A percentile compares a stretch with the other conserved stretches of the same genome.
These are phyloP conservation scores for Penicillium paxilli DNA, from an alignment of 495 filamentous ascomycete genomes.

Conservation along the genomic window DNA sequence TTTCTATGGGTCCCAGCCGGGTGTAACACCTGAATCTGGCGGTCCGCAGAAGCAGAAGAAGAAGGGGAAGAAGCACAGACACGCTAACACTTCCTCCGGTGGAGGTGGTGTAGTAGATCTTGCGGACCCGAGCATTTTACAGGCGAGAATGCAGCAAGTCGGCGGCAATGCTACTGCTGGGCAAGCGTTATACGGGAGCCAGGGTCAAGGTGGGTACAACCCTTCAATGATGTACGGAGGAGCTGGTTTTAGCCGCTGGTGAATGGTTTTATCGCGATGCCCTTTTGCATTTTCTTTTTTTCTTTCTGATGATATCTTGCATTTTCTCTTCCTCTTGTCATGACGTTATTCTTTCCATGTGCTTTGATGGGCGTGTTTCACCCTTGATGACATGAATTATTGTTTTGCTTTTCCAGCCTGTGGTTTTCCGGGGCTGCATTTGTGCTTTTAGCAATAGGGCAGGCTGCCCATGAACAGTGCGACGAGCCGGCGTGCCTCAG, in stretches of 20 bases:
- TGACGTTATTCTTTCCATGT: constrained; percentile 15
- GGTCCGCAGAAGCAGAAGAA: constrained; percentile 92
- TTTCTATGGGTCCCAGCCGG: constrained; percentile 85
- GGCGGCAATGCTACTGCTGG: constrained; percentile 66
- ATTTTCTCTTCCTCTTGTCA: constrained; percentile 17
- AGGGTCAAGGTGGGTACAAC: constrained; percentile 99
- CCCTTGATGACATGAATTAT: constrained; percentile 37
- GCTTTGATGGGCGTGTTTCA: constrained; percentile 18
- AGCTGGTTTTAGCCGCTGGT: constrained; percentile 71
- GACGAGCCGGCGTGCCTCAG: constrained; percentile 35
- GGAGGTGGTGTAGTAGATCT: constrained; percentile 98
- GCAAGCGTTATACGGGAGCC: constrained; percentile 85
- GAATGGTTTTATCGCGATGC: constrained; percentile 40
- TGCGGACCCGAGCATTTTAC: constrained; percentile 99
- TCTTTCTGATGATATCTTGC: constrained; percentile 15
- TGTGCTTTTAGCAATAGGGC: constrained; percentile 31
- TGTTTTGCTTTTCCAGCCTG: constrained; percentile 25
- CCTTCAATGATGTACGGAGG: constrained; percentile 82
- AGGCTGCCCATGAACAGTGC: constrained; percentile 32
- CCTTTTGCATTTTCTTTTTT: constrained; percentile 3
- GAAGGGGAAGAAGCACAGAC: constrained; percentile 99
- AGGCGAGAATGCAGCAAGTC: constrained; percentile 91
- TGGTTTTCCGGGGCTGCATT: constrained; percentile 28
- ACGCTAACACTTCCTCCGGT: constrained; percentile 99
- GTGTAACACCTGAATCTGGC: constrained; percentile 76